phyloP scores from a whole-genome alignment of 2,329 filamentous ascomycete genomes.

The Colletotrichum spinosum region DNA sequence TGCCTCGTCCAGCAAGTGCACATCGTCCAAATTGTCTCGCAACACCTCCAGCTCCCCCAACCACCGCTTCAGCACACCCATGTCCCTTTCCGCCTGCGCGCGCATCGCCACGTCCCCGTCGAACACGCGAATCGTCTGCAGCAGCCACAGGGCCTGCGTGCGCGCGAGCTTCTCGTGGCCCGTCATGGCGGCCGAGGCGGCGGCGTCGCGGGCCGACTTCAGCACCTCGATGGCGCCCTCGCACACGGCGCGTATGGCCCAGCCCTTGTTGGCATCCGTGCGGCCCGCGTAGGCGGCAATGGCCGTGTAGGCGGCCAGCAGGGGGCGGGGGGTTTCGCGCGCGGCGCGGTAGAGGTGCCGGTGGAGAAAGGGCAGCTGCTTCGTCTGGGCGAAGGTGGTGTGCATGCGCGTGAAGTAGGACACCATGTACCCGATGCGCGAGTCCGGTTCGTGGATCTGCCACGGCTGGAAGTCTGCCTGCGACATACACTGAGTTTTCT shows the following conservation, averaged over 20 bases:
- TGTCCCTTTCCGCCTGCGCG: conserved; percentile 54
- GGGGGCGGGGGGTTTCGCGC: conserved; percentile 50
- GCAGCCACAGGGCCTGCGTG: conserved; percentile 55
- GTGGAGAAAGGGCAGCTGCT: conserved; percentile 56
- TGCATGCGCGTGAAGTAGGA: conserved; percentile 47
- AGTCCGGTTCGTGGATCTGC: conserved; percentile 50
- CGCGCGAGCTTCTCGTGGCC: conserved; percentile 54
- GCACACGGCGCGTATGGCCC: conserved; percentile 53
- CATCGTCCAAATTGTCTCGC: conserved; percentile 49
- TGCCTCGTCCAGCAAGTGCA: conserved; percentile 39
- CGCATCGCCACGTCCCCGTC: conserved; percentile 56
- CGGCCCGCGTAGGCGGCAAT: conserved; percentile 52
- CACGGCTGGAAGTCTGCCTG: conserved; percentile 32
- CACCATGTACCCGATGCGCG: conserved; percentile 50
- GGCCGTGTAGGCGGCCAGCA: conserved; percentile 54
- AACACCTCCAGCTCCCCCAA: conserved; percentile 47
- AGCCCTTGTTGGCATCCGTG: conserved; percentile 51
- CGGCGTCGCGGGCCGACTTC: conserved; percentile 28
- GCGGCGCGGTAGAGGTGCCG: conserved; percentile 52
- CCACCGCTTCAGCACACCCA: conserved; percentile 51
- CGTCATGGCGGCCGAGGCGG: conserved; percentile 37
- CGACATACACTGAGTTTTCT: conserved; percentile 12
- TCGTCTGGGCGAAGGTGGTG: conserved; percentile 49
- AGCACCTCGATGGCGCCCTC: conserved; percentile 52
- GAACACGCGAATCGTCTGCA: conserved; percentile 56